These are phyloP conservation scores for Acephala macrosclerotiorum DNA, from an alignment of 2,329 filamentous ascomycete species.

Conservation along the genomic window DNA sequence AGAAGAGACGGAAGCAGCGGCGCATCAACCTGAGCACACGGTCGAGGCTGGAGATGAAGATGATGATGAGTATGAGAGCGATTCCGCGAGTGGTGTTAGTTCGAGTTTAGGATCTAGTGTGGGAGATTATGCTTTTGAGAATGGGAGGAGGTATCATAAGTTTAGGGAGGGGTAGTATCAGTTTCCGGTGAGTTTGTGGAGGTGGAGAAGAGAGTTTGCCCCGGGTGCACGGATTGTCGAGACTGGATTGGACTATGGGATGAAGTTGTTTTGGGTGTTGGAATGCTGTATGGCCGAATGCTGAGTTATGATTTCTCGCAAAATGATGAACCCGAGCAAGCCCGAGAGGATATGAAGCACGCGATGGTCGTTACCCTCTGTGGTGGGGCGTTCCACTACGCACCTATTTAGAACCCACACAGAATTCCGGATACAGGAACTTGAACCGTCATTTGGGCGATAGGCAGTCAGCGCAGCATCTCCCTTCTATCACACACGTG, in stretches of 20 bases:
- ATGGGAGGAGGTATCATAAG: slow-evolving; percentile 65
- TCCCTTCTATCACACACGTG: background rate
- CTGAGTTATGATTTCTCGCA: background rate
- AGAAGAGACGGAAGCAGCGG: slow-evolving; percentile 7
- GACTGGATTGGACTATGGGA: background rate
- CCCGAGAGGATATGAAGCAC: slow-evolving; percentile 61
- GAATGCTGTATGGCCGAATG: background rate
- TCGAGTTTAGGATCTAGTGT: slow-evolving; percentile 46
- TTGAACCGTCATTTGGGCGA: slow-evolving; percentile 66
- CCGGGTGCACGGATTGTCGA: background rate
- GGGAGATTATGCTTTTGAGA: slow-evolving; percentile 60
- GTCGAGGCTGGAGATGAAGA: slow-evolving; percentile 33
- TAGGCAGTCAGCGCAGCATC: slow-evolving; percentile 50
- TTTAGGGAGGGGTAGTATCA: slow-evolving; percentile 62
- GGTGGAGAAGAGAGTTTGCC: no score
- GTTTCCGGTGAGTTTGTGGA: slow-evolving; percentile 50
- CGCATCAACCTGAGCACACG: slow-evolving; percentile 6
- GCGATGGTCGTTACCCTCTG: slow-evolving; percentile 40
- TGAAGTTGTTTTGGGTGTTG: background rate
- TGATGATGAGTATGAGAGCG: slow-evolving; percentile 43
- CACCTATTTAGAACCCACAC: slow-evolving; percentile 57
- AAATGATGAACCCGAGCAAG: slow-evolving; percentile 66
- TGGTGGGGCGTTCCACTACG: slow-evolving; percentile 53
- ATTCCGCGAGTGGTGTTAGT: slow-evolving; percentile 32
- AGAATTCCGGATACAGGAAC: slow-evolving; percentile 64